A percentile compares a stretch with the other conserved stretches of the same genome.
These are phyloP conservation scores for Chrysosporium keratinophilum DNA, from an alignment of 2,329 filamentous ascomycete species.

Conservation along the genomic window DNA sequence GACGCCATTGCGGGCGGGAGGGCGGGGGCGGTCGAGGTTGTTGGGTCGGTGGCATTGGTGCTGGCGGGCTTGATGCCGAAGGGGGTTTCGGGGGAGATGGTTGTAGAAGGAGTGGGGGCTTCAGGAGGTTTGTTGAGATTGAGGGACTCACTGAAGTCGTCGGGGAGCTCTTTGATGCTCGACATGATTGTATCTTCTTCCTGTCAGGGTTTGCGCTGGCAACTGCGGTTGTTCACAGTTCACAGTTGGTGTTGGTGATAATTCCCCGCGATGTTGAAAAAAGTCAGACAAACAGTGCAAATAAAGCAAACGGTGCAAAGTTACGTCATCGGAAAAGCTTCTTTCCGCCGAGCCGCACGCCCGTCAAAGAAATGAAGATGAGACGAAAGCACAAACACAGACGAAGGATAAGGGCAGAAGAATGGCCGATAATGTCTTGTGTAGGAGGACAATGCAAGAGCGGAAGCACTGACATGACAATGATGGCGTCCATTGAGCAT, in stretches of 20 bases:
- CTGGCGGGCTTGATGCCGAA: conserved; percentile 31
- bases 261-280: not conserved
- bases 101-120: conserved; percentile 13
- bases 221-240: too few relatives aligned
- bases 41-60: conserved; percentile 15
- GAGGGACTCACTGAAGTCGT: conserved; percentile 41
- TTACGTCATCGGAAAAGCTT: not conserved
- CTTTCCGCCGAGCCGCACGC: not conserved
- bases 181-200: conserved; percentile 35
- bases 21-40: conserved; percentile 31
- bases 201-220: not conserved
- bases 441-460: too few relatives aligned
- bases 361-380: not conserved
- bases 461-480: too few relatives aligned
- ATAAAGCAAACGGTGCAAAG: not conserved
- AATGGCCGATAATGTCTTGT: too few relatives aligned
- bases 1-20: conserved; percentile 51
- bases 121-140: conserved; percentile 31
- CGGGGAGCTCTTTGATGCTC: conserved; percentile 41
- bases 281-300: not conserved
- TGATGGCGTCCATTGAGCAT: too few relatives aligned
- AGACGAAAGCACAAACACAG: not conserved
- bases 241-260: too few relatives aligned
- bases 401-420: too few relatives aligned
- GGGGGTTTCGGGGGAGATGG: conserved; percentile 26